Evolutionary conservation across 305 asterid genomes (phyloP).

Genomic region (Rubia peregrina): DNA sequence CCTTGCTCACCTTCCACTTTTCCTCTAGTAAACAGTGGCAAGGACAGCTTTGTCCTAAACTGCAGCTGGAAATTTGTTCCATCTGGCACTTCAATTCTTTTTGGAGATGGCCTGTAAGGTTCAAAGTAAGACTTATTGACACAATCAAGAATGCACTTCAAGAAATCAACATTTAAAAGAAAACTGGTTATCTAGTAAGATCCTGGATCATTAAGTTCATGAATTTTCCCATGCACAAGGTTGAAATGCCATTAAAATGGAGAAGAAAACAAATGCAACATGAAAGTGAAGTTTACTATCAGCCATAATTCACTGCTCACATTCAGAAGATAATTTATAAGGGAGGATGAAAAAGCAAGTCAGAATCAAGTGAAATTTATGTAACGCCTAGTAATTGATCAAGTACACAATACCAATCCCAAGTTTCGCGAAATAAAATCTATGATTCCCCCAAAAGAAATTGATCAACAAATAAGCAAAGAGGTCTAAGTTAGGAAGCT

Average conservation of each 20-base stretch:
- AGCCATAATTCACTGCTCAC: neutral
- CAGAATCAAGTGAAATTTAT: neutral
- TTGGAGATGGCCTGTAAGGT: slow-evolving; percentile 73
- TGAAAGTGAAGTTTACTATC: neutral
- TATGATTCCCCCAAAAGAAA: neutral
- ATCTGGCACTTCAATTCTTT: slow-evolving; percentile 78
- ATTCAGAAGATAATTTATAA: neutral
- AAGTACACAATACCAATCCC: neutral
- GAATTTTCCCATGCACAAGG: neutral
- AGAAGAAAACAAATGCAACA: neutral
- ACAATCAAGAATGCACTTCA: neutral
- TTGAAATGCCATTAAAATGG: neutral
- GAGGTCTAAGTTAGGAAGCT: neutral
- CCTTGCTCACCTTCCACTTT: slow-evolving; percentile 94
- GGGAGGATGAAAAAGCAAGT: neutral
- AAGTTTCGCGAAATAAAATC: neutral
- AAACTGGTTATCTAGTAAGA: neutral
- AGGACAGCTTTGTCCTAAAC: slow-evolving; percentile 80
- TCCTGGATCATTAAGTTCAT: neutral
- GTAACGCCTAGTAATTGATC: neutral
- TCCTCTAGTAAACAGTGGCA: slow-evolving; percentile 93
- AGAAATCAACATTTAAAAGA: neutral
- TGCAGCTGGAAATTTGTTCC: slow-evolving; percentile 84
- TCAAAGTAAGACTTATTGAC: neutral
- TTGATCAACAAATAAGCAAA: neutral